Percentiles rank a stretch among this genome's conserved stretches.
phyloP scores from a whole-genome alignment of 148 eudicot species.

The Drosera capensis region DNA sequence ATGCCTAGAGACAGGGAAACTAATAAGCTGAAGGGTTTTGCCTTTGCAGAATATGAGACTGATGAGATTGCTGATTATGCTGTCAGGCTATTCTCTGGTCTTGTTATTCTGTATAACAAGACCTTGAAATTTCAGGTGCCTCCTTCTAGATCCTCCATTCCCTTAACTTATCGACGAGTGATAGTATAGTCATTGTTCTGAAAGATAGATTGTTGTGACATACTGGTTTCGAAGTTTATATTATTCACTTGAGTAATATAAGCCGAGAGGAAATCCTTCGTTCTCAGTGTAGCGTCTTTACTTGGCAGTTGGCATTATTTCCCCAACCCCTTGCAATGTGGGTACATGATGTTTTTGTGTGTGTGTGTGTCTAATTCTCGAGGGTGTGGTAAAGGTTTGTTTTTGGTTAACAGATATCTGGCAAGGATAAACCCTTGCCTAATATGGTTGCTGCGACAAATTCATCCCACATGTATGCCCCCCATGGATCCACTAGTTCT shows the following conservation, averaged over 20 bases:
- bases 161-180: not conserved
- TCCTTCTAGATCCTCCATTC: constrained; percentile 3
- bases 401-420: constrained; percentile 61
- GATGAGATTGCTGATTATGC: constrained; percentile 88
- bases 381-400: constrained; percentile 2
- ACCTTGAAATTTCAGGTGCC: constrained; percentile 75
- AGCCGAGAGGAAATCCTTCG: too few species aligned
- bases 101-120: constrained; percentile 68
- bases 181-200: not conserved
- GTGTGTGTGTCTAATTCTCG: too few species aligned
- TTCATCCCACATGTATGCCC: constrained; percentile 18
- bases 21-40: constrained; percentile 72
- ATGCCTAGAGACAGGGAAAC: constrained; percentile 89
- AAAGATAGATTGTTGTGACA: not conserved
- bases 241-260: too few species aligned
- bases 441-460: constrained; percentile 17
- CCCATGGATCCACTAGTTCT: constrained; percentile 13
- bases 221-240: too few species aligned
- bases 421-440: constrained; percentile 36
- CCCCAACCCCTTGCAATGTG: not conserved
- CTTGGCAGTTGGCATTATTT: not conserved
- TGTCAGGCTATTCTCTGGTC: constrained; percentile 77
- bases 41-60: constrained; percentile 84
- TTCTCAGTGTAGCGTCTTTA: too few species aligned
- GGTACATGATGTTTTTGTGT: too few species aligned